Percentiles rank a stretch among this genome's conserved stretches.
phyloP scores from a whole-genome alignment of 2,329 filamentous ascomycete species.

The Arthrinium phaeospermum region DNA sequence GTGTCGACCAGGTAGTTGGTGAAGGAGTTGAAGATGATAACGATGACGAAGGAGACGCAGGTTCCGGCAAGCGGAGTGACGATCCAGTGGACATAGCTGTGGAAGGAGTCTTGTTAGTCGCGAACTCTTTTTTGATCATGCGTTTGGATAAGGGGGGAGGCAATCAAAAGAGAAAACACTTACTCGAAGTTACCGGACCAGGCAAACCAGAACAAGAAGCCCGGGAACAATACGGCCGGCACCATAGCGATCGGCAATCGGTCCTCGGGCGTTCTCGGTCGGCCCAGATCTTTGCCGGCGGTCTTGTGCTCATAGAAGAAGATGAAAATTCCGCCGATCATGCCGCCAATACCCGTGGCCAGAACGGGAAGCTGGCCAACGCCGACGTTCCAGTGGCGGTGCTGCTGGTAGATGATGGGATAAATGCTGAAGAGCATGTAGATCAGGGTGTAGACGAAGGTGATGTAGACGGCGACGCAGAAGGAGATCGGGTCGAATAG shows the following conservation, averaged over 20 bases:
- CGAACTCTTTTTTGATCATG: not conserved
- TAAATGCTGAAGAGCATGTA: conserved; percentile 67
- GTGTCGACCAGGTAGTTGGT: conserved; percentile 61
- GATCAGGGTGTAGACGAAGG: conserved; percentile 57
- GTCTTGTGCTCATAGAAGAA: conserved; percentile 45
- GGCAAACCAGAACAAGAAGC: conserved; percentile 35
- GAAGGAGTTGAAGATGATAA: conserved; percentile 57
- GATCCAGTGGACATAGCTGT: conserved; percentile 33
- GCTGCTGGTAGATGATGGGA: conserved; percentile 58
- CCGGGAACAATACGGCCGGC: conserved; percentile 41
- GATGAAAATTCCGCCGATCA: conserved; percentile 49
- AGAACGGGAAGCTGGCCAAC: conserved; percentile 58
- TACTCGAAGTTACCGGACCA: conserved; percentile 51
- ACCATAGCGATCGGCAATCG: conserved; percentile 66
- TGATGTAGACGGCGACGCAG: conserved; percentile 57
- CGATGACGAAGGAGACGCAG: conserved; percentile 34
- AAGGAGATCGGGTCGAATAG: conserved; percentile 60
- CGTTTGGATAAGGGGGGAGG: not conserved
- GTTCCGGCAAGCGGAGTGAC: conserved; percentile 30
- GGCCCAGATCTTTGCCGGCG: conserved; percentile 43
- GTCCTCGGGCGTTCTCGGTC: conserved; percentile 50
- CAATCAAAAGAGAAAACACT: conserved; percentile 33
- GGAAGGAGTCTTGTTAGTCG: not conserved
- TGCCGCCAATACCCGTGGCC: conserved; percentile 53
- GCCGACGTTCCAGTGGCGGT: conserved; percentile 59